Evolutionary conservation across 768 basidiomycete species (phyloP), one percentile per base, ranked within the genome.

Genomic region (Suillus tomentosus): DNA sequence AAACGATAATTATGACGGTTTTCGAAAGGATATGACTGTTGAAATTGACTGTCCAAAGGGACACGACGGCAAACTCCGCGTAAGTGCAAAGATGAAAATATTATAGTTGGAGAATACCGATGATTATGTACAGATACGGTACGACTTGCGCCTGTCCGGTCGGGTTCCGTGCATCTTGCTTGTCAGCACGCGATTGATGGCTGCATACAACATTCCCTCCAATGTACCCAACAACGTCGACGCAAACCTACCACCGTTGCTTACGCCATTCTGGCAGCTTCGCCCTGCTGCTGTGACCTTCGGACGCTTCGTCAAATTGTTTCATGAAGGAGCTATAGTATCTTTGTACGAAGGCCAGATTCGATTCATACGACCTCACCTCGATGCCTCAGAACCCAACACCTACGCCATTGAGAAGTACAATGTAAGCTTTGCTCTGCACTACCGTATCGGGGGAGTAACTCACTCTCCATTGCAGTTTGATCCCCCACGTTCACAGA

Each of bases 31-130:
- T 61, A 61, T 69, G 19, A 57, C 66, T 37, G 65, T 62, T 19
- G 73, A 74, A 61, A 68, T 74, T 6, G 73, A 76, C 58, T 74
- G 71, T 22, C 73, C 73, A 37, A 55, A 64, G 1, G 74, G 73
- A 37, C 70, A 68, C 40, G 66, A 70, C 8, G 74, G 73, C 37
- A 71, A 62, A 56, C 40, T 74, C 15, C 74, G 73, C 68, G 73
- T 74, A 63, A 27, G 47, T 53, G 6, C 10, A 22, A 37, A 27
- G 24, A 24, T 9, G 15, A 10, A 57, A 40, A 24, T 10, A 7
- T n/a, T 39, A 17, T 39, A 17, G 10, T 17, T 24, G 39, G 39
- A 57, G 22, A 17, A 27, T 40, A 57, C 15, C 10, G 22, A 57
- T 5, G 14, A 40, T 27, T 39, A 6, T 34, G 3, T 9, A 43